Base-by-base conservation (phyloP, 495 filamentous ascomycete species). In the Podospora tetraspora region DNA sequence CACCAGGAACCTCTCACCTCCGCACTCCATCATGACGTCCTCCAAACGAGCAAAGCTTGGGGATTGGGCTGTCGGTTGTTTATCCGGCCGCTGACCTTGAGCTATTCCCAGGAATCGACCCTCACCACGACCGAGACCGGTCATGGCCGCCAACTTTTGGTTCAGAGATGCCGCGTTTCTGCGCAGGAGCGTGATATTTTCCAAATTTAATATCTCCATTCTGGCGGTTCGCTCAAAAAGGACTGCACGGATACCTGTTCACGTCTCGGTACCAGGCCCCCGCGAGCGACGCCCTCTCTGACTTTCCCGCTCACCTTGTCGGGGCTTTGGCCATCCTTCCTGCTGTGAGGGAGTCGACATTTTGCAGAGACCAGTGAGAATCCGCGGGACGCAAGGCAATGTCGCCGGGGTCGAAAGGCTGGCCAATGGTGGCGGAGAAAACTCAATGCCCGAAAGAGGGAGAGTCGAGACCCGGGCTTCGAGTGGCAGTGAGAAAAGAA, bases 11-110 rank as follows among this genome's bases (percentile, higher is more conserved):
- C 21, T 30, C 9, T 37, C 30, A 37, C 58, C 63, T 29, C 23
- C 24, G 23, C 25, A 59, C 43, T 25, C 64, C 21, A 66, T 66
- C 21, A 66, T 66, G 64, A 66, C 64, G 64, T 66, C 64, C 58
- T 23, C 58, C 57, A 0, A 0, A 3, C 13, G 29, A 32, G 11
- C 19, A 32, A n/a, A 34, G 19, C 58, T 21, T 23, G 13, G 52
- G 52, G 64, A 66, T 21, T 27, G 52, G 27, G 56, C n/a, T 6
- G 64, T 56, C 25, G 43, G 52, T 30, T 25, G 19, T 24, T 37
- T 24, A 21, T 21, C 21, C 43, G 24, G 34, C 21, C 56, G 25
- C 62, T 16, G 16, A 57, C 62, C 62, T 23, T 11, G 43, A 43
- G 19, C 43, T 66, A 66, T 66, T 59, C 37, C 52, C 21, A 59